Percentiles rank a stretch among this genome's conserved stretches.
Conservation (phyloP, 2,329 filamentous ascomycete genomes). For the Pleoardoris graminearum region DNA sequence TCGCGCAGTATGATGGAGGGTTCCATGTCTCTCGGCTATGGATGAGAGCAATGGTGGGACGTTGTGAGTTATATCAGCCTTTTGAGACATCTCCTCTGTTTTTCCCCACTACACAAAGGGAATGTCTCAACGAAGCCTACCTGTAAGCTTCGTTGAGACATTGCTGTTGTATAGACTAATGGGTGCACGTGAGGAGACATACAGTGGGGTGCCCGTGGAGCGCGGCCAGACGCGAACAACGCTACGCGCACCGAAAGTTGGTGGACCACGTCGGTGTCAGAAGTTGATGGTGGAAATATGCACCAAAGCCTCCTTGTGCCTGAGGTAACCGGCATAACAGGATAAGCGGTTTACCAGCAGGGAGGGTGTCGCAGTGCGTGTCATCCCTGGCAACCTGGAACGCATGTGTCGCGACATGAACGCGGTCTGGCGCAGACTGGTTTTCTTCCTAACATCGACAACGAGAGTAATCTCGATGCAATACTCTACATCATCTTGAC, state of each 20-base stretch:
- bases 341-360: slow-evolving; percentile 20
- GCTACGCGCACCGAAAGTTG: background rate
- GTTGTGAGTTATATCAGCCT: too few relatives aligned
- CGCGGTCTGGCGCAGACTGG: background rate
- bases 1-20: too few relatives aligned
- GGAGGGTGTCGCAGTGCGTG: slow-evolving; percentile 25
- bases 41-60: too few relatives aligned
- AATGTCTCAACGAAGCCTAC: too few relatives aligned
- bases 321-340: slow-evolving; percentile 19
- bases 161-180: too few relatives aligned
- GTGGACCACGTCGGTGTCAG: background rate
- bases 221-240: too few relatives aligned
- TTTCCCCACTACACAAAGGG: too few relatives aligned
- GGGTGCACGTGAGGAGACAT: too few relatives aligned
- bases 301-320: slow-evolving; percentile 1
- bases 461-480: background rate
- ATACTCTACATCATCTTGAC: background rate
- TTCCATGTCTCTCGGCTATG: too few relatives aligned
- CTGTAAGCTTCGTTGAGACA: too few relatives aligned
- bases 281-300: background rate
- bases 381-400: slow-evolving; percentile 20
- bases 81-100: too few relatives aligned
- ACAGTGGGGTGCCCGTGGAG: too few relatives aligned
- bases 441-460: background rate
- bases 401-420: slow-evolving; percentile 18